phyloP scores from a whole-genome alignment of 371 early-diverging fungal species.

The Haplosporangium sp. region DNA sequence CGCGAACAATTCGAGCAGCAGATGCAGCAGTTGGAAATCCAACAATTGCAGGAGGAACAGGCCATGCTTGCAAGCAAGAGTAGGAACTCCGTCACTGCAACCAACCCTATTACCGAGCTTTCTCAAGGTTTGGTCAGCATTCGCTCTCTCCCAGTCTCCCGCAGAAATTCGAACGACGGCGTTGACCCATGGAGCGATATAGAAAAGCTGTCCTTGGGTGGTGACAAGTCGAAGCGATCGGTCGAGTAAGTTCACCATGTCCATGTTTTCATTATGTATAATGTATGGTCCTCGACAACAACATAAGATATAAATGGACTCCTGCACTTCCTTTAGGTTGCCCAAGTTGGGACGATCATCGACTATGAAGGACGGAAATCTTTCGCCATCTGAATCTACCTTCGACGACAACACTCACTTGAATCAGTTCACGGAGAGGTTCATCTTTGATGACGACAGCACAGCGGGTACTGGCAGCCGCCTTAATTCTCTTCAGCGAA shows the following conservation, averaged over 20 bases:
- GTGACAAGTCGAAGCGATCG: slow-evolving; percentile 29
- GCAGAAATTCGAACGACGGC: slow-evolving; percentile 64
- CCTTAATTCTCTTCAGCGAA: slow-evolving; percentile 33
- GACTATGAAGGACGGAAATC: slow-evolving; percentile 17
- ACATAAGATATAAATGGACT: background rate
- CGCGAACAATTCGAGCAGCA: slow-evolving; percentile 58
- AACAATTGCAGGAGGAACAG: slow-evolving; percentile 56
- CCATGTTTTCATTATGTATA: background rate
- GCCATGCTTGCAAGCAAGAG: slow-evolving; percentile 54
- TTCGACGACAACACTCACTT: slow-evolving; percentile 38
- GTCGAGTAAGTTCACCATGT: slow-evolving; percentile 28
- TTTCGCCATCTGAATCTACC: slow-evolving; percentile 39
- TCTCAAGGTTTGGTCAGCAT: slow-evolving; percentile 24
- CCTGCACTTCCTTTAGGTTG: slow-evolving; percentile 7
- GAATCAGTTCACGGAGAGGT: slow-evolving; percentile 41
- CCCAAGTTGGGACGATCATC: slow-evolving; percentile 42
- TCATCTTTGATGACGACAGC: slow-evolving; percentile 45
- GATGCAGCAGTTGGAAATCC: slow-evolving; percentile 58
- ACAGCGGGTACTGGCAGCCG: slow-evolving; percentile 18
- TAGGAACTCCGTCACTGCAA: background rate
- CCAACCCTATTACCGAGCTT: slow-evolving; percentile 12
- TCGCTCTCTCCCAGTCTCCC: slow-evolving; percentile 52
- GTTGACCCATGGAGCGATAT: slow-evolving; percentile 60
- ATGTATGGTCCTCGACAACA: no score
- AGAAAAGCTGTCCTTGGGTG: slow-evolving; percentile 53